phyloP scores from a whole-genome alignment of 495 filamentous ascomycete genomes.

The Eremomyces bilateralis region DNA sequence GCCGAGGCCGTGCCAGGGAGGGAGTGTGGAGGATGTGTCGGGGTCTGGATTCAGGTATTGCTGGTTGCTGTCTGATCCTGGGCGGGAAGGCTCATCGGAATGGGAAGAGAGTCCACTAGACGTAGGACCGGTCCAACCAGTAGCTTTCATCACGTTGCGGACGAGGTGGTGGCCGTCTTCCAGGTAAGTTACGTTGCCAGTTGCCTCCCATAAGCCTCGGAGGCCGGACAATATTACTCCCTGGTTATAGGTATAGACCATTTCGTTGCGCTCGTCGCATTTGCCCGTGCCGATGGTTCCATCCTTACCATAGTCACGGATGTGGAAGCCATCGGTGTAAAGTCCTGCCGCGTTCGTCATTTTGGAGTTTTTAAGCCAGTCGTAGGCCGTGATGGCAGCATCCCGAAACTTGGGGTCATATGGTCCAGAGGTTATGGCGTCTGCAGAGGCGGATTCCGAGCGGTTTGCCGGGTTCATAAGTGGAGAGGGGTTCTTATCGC shows the following conservation, averaged over 20 bases:
- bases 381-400: conserved; percentile 56
- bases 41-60: not conserved
- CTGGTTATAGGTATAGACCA: conserved; percentile 94
- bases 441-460: not conserved
- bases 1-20: conserved; percentile 50
- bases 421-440: conserved; percentile 8
- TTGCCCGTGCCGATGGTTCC: conserved; percentile 28
- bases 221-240: conserved; percentile 77
- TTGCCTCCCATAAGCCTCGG: conserved; percentile 55
- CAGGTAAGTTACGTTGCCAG: conserved; percentile 43
- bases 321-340: conserved; percentile 80
- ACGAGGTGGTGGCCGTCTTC: conserved; percentile 59
- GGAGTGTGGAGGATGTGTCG: too few species aligned
- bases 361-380: conserved; percentile 53
- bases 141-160: conserved; percentile 47
- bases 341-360: conserved; percentile 70
- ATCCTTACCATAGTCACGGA: conserved; percentile 40
- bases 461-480: conserved; percentile 22
- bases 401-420: conserved; percentile 44
- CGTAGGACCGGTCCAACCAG: conserved; percentile 33
- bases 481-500: conserved; percentile 49
- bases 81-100: too few species aligned
- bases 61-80: conserved; percentile 14
- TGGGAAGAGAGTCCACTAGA: not conserved
- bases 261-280: conserved; percentile 64